These are phyloP conservation scores for Leishmania tarentolae DNA, from an alignment of 208 protist species.

Conservation along the genomic window DNA sequence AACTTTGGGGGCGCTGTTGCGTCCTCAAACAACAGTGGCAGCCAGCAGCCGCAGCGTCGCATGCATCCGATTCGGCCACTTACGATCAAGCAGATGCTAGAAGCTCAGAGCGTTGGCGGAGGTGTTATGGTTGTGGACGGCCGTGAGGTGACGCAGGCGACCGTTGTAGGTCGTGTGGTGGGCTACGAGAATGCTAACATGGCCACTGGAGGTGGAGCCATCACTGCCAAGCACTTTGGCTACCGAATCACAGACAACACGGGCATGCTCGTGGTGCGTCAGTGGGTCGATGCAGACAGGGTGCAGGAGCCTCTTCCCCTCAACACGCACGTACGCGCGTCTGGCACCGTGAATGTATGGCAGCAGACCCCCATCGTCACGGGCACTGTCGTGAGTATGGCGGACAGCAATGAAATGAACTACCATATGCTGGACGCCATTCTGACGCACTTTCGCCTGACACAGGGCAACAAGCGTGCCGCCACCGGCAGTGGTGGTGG, in stretches of 20 bases:
- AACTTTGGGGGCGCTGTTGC: slow-evolving; percentile 37
- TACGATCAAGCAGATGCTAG: slow-evolving; percentile 88
- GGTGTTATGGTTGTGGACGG: slow-evolving; percentile 88
- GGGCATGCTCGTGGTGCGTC: slow-evolving; percentile 74
- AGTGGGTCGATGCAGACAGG: slow-evolving; percentile 81
- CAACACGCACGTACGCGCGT: slow-evolving; percentile 81
- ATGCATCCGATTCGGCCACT: slow-evolving; percentile 87
- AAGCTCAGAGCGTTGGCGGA: slow-evolving; percentile 84
- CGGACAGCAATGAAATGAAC: slow-evolving; percentile 91
- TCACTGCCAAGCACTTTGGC: slow-evolving; percentile 89
- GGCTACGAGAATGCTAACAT: slow-evolving; percentile 76
- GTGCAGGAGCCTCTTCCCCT: slow-evolving; percentile 69
- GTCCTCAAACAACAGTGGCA: not conserved
- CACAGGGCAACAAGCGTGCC: slow-evolving; percentile 58
- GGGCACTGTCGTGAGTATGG: slow-evolving; percentile 77
- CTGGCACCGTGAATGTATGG: slow-evolving; percentile 89
- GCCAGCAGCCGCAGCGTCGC: slow-evolving; percentile 66
- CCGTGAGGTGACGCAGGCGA: slow-evolving; percentile 88
- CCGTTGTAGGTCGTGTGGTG: slow-evolving; percentile 81
- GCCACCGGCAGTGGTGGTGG: slow-evolving; percentile 11
- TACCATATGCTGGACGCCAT: slow-evolving; percentile 90
- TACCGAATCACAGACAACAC: slow-evolving; percentile 89
- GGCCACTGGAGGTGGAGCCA: slow-evolving; percentile 43
- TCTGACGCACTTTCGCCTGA: slow-evolving; percentile 87
- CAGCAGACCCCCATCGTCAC: slow-evolving; percentile 82